A percentile compares a stretch with the other conserved stretches of the same genome.
phyloP scores from a whole-genome alignment of 148 eudicot species.

The Chenopodium suecicum region DNA sequence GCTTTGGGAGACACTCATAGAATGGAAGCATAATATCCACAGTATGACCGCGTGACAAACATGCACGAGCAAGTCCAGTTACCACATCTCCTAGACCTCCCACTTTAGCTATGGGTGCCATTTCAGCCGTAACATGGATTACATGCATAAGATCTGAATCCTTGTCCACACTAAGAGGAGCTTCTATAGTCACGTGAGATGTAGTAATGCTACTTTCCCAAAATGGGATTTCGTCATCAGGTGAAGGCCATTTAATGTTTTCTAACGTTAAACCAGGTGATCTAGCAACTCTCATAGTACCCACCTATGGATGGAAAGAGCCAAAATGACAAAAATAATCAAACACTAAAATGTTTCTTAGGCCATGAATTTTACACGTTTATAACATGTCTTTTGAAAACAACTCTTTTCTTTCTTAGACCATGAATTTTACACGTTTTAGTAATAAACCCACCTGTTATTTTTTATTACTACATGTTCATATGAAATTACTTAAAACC shows the following conservation, averaged over 20 bases:
- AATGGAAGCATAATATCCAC: slow-evolving; percentile 81
- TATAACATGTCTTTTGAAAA: too few relatives aligned
- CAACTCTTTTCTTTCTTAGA: too few relatives aligned
- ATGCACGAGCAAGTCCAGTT: slow-evolving; percentile 88
- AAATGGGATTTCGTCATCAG: slow-evolving; percentile 65
- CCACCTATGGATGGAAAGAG: slow-evolving; percentile 32
- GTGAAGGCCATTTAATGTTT: slow-evolving; percentile 65
- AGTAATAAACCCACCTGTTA: not conserved
- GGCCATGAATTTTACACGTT: too few relatives aligned
- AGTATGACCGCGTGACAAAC: slow-evolving; percentile 73
- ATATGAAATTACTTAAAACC: not conserved
- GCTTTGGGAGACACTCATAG: slow-evolving; percentile 73
- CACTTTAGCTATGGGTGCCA: slow-evolving; percentile 92
- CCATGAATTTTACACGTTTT: not conserved
- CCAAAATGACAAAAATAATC: not conserved
- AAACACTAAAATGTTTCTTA: not conserved
- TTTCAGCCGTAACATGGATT: slow-evolving; percentile 82
- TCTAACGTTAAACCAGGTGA: slow-evolving; percentile 28
- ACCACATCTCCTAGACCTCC: slow-evolving; percentile 96
- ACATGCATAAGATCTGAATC: slow-evolving; percentile 60
- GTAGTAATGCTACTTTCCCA: slow-evolving; percentile 54
- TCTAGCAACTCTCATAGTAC: slow-evolving; percentile 27
- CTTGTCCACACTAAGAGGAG: slow-evolving; percentile 33
- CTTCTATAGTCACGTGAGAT: slow-evolving; percentile 35
- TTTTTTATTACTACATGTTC: not conserved